Conservation (phyloP, 2,329 filamentous ascomycete species). For the Cadophora malorum region DNA sequence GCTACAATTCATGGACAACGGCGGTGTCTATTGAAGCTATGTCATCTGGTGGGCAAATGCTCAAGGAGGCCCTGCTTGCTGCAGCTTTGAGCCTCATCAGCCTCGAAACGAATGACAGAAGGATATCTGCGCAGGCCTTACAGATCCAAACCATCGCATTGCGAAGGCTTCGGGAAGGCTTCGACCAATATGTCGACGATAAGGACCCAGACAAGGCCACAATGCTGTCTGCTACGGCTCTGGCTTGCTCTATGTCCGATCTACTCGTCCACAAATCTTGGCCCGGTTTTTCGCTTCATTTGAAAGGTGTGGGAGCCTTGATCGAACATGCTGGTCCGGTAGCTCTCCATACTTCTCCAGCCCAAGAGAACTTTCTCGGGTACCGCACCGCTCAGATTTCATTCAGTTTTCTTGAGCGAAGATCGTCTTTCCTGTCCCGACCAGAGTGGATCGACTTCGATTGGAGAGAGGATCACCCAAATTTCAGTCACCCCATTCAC, state of each 20-base stretch:
- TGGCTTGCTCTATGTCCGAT: slow-evolving; percentile 31
- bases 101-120: slow-evolving; percentile 25
- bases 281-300: slow-evolving; percentile 29
- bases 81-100: slow-evolving; percentile 27
- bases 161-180: slow-evolving; percentile 30
- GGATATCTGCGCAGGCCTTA: slow-evolving; percentile 26
- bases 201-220: slow-evolving; percentile 17
- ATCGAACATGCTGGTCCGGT: slow-evolving; percentile 30
- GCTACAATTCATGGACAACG: slow-evolving; percentile 29
- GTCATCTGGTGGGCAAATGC: slow-evolving; percentile 25
- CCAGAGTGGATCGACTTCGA: slow-evolving; percentile 29
- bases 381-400: slow-evolving; percentile 26
- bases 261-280: slow-evolving; percentile 32
- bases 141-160: slow-evolving; percentile 29
- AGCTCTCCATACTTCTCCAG: slow-evolving; percentile 10
- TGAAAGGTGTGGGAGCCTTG: slow-evolving; percentile 31
- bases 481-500: slow-evolving; percentile 18
- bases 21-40: slow-evolving; percentile 26
- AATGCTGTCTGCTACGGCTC: slow-evolving; percentile 29
- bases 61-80: slow-evolving; percentile 31
- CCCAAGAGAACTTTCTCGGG: slow-evolving; percentile 26
- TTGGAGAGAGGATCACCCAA: slow-evolving; percentile 20
- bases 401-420: slow-evolving; percentile 24
- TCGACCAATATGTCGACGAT: slow-evolving; percentile 28
- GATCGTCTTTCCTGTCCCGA: slow-evolving; percentile 22